Evolutionary conservation across 371 early-diverging fungal genomes (phyloP), one percentile per base, ranked within the genome.

Genomic region (Mucor piriformis): DNA sequence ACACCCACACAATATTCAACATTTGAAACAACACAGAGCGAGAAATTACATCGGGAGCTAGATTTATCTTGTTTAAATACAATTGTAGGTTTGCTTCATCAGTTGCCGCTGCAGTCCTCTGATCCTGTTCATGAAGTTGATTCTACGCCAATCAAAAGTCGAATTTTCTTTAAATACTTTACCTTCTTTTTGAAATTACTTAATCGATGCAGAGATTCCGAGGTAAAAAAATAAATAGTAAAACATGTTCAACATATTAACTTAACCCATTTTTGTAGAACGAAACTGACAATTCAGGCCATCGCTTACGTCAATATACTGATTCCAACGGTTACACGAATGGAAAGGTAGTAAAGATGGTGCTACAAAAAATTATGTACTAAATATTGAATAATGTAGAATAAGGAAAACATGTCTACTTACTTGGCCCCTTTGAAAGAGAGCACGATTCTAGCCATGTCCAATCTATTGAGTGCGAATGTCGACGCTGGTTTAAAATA

Each of bases 401-500:
- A 38, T 7, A 64, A 60, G 35, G 63, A 57, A 47, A 64, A 55
- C 23, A 61, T 64, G 54, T 61, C 61, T 32, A 64, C 65, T 12
- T 69, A 64, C 27, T 54, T 69, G 20, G 86, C 83, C 0, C 88
- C 85, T 8, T 67, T 93, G 32, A 92, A 93, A 67, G 89, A 93
- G 27, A 86, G 88, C 54, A 89, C 95, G 1, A 93, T 95, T 69
- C 77, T 91, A 43, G 92, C 93, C 6, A 78, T 96, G 65, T 92
- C 95, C 29, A 91, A 95, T 66, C 82, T 96, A 58, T 73, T 96
- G 18, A 88, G 92, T 13, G 91, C 93, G 8, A 96, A 96, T 73
- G 87, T 96, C 35, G 95, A 95, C 65, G 86, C 91, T 50, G 96
- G 95, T 20, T 79, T 96, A 54, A 90, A 92, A 65, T 92, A 90